These are phyloP conservation scores for Aspergillus niger DNA, from an alignment of 2,329 filamentous ascomycete species.

Conservation along the genomic window DNA sequence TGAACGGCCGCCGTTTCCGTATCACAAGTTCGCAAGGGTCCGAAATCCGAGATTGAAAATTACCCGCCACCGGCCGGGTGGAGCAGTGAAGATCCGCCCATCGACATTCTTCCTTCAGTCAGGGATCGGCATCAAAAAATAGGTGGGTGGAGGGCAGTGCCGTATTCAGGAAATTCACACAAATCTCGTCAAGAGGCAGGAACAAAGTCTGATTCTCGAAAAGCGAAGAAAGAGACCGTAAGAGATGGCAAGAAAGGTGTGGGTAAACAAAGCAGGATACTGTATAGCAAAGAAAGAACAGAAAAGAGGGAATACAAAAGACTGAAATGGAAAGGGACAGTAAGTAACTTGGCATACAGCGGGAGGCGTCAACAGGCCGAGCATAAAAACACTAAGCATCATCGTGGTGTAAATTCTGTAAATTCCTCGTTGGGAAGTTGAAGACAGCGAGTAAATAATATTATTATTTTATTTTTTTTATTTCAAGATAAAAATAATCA, in stretches of 20 bases:
- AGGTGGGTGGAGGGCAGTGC: slow-evolving; percentile 5
- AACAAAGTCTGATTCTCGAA: background rate
- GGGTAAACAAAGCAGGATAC: background rate
- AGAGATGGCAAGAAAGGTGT: background rate
- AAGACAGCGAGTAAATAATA: no score
- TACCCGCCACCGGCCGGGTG: slow-evolving; percentile 13
- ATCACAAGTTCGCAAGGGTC: slow-evolving; percentile 6
- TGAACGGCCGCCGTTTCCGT: background rate
- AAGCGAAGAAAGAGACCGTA: background rate
- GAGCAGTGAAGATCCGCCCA: slow-evolving; percentile 12
- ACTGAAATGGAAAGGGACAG: background rate
- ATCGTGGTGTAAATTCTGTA: background rate
- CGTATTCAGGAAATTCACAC: background rate
- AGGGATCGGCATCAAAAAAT: slow-evolving; percentile 19
- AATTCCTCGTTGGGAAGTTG: background rate
- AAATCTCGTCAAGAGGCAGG: background rate
- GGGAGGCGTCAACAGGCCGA: slow-evolving; percentile 15
- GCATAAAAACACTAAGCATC: slow-evolving; percentile 1
- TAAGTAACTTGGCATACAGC: background rate
- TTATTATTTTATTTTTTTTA: no score
- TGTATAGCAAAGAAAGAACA: background rate
- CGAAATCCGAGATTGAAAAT: slow-evolving; percentile 15
- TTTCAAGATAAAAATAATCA: no score
- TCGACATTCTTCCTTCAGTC: slow-evolving; percentile 19
- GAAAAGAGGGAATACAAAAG: background rate